Conservation (phyloP, 495 filamentous ascomycete genomes). For the Hamigera avellanea region DNA sequence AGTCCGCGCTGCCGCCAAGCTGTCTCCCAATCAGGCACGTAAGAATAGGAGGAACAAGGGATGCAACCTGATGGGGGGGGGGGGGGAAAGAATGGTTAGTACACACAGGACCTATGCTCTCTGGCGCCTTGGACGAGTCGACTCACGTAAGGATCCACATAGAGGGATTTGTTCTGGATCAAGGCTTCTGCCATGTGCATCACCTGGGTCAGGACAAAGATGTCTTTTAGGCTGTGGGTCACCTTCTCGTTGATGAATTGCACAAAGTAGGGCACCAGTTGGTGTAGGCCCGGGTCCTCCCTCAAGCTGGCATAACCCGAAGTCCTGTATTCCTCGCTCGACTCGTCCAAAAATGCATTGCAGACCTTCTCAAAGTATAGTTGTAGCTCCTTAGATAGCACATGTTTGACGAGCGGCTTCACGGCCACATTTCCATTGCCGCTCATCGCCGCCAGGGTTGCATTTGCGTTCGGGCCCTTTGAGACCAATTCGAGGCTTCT, state of each 20-base stretch:
- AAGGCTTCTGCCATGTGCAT: conserved; percentile 78
- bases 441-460: conserved; percentile 67
- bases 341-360: conserved; percentile 71
- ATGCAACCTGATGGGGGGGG: too few species aligned
- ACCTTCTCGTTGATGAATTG: conserved; percentile 91
- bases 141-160: conserved; percentile 77
- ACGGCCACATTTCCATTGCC: conserved; percentile 72
- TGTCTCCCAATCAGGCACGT: conserved; percentile 85
- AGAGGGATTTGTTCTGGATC: conserved; percentile 70
- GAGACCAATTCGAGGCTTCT: conserved; percentile 73
- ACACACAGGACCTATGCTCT: neutral
- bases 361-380: conserved; percentile 96
- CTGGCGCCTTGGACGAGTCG: neutral
- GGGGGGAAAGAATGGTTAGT: conserved; percentile 7
- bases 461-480: conserved; percentile 78
- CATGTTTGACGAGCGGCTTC: conserved; percentile 86
- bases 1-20: conserved; percentile 45
- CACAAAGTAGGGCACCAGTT: conserved; percentile 90
- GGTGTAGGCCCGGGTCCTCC: conserved; percentile 84
- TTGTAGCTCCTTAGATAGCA: conserved; percentile 87
- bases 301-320: conserved; percentile 73
- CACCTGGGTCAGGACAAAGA: conserved; percentile 80
- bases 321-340: conserved; percentile 69
- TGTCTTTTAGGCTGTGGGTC: conserved; percentile 75
- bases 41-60: conserved; percentile 76